Percentiles rank a stretch among this genome's conserved stretches.
Evolutionary conservation across 78 protist species (phyloP).

Genomic region (Salpingoeca rosetta): DNA sequence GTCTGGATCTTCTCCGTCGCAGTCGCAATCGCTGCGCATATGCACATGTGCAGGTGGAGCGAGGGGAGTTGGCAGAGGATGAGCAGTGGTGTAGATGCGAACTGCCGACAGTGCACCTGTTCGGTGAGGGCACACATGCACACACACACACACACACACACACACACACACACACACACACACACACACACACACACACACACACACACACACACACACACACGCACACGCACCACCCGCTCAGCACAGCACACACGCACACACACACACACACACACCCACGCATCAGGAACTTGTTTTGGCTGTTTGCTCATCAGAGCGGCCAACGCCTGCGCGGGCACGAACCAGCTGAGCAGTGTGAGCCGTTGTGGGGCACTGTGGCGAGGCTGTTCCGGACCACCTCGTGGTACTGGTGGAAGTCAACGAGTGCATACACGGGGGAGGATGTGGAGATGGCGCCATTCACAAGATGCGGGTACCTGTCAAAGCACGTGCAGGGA

Average conservation of each 20-base stretch:
- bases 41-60: too few relatives aligned
- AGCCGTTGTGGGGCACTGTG: too few relatives aligned
- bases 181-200: not conserved
- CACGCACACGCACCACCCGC: not conserved
- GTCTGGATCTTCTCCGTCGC: not conserved
- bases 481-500: too few relatives aligned
- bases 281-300: too few relatives aligned
- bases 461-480: conserved; percentile 20
- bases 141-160: not conserved
- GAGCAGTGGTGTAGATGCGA: too few relatives aligned
- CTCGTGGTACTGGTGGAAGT: not conserved
- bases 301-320: too few relatives aligned
- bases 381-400: not conserved
- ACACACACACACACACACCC: too few relatives aligned
- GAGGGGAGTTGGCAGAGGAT: too few relatives aligned
- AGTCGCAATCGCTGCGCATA: not conserved
- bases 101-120: not conserved
- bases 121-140: not conserved
- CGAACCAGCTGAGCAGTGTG: too few relatives aligned
- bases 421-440: conserved; percentile 6
- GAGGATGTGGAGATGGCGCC: conserved; percentile 40
- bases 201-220: not conserved
- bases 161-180: not conserved
- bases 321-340: too few relatives aligned
- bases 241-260: too few relatives aligned